These are phyloP conservation scores for Chlamydomonas schloesseri DNA, from an alignment of 139 green algal genomes.

Conservation along the genomic window DNA sequence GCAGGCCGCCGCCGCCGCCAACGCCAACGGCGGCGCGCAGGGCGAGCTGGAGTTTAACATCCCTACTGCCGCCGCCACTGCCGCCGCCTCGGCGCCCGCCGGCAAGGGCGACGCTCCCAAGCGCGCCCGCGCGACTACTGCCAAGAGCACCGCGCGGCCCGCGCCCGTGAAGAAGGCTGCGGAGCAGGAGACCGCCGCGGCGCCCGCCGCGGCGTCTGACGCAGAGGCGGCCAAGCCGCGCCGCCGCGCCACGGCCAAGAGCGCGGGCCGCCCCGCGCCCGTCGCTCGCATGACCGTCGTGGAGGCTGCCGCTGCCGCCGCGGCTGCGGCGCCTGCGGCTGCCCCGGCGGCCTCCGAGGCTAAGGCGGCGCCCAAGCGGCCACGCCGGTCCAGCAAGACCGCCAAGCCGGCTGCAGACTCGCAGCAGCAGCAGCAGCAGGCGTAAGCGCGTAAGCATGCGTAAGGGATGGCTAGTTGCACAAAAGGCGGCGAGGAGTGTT, in stretches of 20 bases:
- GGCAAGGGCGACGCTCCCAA: not conserved
- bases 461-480: too few species aligned
- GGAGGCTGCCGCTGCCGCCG: not conserved
- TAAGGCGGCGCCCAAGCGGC: constrained; percentile 13
- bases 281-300: not conserved
- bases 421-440: too few species aligned
- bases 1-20: not conserved
- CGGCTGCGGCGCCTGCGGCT: not conserved
- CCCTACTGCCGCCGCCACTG: not conserved
- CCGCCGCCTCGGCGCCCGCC: not conserved
- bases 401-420: too few species aligned
- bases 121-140: constrained; percentile 19
- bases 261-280: not conserved
- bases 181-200: not conserved
- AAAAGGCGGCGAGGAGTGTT: too few species aligned
- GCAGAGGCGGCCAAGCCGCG: not conserved
- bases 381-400: not conserved
- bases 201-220: not conserved
- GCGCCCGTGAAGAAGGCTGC: not conserved
- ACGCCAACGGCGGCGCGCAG: not conserved
- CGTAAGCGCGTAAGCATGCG: too few species aligned
- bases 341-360: not conserved
- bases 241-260: not conserved
- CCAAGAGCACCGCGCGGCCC: not conserved
- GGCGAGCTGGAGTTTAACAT: constrained; percentile 7